Conservation (phyloP, 2,329 filamentous ascomycete species). For the Sphaerulina populicola region DNA sequence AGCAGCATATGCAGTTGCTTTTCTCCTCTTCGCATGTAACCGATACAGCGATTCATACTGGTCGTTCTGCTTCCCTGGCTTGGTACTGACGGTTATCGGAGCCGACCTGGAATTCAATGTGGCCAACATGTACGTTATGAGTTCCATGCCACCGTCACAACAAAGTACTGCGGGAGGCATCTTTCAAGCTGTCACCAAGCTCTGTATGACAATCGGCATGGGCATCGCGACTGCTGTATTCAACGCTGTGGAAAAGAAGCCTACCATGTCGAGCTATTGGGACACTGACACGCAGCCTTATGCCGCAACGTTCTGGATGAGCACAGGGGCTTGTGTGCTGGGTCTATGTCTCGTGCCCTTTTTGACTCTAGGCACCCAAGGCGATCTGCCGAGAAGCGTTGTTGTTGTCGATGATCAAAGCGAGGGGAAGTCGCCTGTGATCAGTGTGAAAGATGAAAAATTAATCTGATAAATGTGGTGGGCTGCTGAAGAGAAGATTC, state of each 20-base stretch:
- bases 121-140: constrained; percentile 65
- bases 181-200: constrained; percentile 57
- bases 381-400: constrained; percentile 27
- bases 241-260: constrained; percentile 37
- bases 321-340: constrained; percentile 38
- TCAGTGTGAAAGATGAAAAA: too few species aligned
- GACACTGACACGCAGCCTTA: constrained; percentile 43
- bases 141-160: constrained; percentile 52
- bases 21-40: constrained; percentile 52
- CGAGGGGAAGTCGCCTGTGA: not conserved
- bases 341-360: constrained; percentile 46
- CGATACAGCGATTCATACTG: constrained; percentile 51
- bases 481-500: not conserved
- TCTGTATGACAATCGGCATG: constrained; percentile 53
- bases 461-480: not conserved
- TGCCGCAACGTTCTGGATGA: constrained; percentile 46
- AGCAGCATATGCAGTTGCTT: constrained; percentile 38
- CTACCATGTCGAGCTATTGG: constrained; percentile 35
- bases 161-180: constrained; percentile 60
- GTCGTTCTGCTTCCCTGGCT: constrained; percentile 55
- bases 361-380: constrained; percentile 48
- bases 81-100: constrained; percentile 55
- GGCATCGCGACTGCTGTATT: constrained; percentile 56
- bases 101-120: constrained; percentile 65
- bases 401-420: not conserved